Conservation (phyloP, 768 basidiomycete genomes). For the Tricholoma saponaceum region DNA sequence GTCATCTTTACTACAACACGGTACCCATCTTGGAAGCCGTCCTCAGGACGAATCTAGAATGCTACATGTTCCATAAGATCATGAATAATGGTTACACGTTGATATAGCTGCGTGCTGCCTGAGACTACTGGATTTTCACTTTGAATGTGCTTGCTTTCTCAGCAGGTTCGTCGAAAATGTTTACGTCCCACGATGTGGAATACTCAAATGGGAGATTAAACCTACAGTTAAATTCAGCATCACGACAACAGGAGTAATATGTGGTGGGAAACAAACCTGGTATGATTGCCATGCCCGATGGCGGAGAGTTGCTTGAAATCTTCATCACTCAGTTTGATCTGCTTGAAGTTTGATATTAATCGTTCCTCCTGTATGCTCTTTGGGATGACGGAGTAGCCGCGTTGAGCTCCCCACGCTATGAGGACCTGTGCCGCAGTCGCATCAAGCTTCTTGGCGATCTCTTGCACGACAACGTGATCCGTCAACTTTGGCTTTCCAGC, state of each 20-base stretch:
- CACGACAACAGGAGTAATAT: not conserved
- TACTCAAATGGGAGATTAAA: conserved; percentile 67
- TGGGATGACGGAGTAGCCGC: conserved; percentile 81
- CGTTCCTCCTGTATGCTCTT: conserved; percentile 74
- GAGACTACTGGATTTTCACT: conserved; percentile 25
- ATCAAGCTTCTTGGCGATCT: conserved; percentile 57
- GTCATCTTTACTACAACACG: too few species aligned
- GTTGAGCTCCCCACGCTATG: conserved; percentile 72
- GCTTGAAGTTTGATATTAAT: conserved; percentile 74
- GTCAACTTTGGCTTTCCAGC: conserved; percentile 61
- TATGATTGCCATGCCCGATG: conserved; percentile 45
- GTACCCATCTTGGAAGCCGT: too few species aligned
- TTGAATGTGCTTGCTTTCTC: conserved; percentile 42
- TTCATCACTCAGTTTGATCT: conserved; percentile 60
- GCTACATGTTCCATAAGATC: not conserved
- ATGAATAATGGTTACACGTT: not conserved
- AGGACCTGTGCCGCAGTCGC: conserved; percentile 79
- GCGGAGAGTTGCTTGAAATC: conserved; percentile 59
- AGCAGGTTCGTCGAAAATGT: conserved; percentile 60
- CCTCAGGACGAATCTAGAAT: too few species aligned
- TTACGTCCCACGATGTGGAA: conserved; percentile 61
- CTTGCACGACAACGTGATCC: conserved; percentile 57
- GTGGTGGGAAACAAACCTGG: conserved; percentile 25
- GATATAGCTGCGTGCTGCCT: not conserved
- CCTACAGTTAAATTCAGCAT: conserved; percentile 23